These are phyloP conservation scores for Knoxdaviesia proteae DNA, from an alignment of 2,329 filamentous ascomycete species.

Conservation along the genomic window DNA sequence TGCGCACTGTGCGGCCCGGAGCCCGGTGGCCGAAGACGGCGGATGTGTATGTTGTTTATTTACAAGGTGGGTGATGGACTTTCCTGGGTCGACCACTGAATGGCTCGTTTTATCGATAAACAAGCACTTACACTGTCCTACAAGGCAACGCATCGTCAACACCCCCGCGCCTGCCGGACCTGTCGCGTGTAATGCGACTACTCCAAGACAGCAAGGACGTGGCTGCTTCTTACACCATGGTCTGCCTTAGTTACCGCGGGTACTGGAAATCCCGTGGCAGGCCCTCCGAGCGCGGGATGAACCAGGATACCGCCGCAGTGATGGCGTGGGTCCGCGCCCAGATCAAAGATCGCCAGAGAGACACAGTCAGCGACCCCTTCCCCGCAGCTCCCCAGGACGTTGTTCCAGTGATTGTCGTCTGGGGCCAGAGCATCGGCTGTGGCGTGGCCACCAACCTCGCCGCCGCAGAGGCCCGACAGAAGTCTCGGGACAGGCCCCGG, in stretches of 20 bases:
- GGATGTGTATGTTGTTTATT: slow-evolving; percentile 31
- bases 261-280: slow-evolving; percentile 61
- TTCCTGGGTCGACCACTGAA: no score
- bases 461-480: slow-evolving; percentile 9
- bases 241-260: slow-evolving; percentile 44
- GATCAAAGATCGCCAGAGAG: no score
- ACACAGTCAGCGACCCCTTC: no score
- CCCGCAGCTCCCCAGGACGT: slow-evolving; percentile 3
- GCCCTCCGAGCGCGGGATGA: slow-evolving; percentile 49
- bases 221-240: slow-evolving; percentile 22
- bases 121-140: slow-evolving; percentile 5
- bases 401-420: slow-evolving; percentile 33
- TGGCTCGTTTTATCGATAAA: no score
- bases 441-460: slow-evolving; percentile 47
- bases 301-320: slow-evolving; percentile 44
- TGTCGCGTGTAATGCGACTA: slow-evolving; percentile 29
- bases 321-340: slow-evolving; percentile 35
- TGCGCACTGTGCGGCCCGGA: neutral
- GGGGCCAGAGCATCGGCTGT: slow-evolving; percentile 61
- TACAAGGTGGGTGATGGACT: slow-evolving; percentile 22
- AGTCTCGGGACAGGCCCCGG: no score
- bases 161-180: slow-evolving; percentile 32
- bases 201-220: slow-evolving; percentile 16
- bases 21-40: no score
- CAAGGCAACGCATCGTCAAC: slow-evolving; percentile 38